Evolutionary conservation across 345 rosid species (phyloP).

Genomic region (Corchorus olitorius): DNA sequence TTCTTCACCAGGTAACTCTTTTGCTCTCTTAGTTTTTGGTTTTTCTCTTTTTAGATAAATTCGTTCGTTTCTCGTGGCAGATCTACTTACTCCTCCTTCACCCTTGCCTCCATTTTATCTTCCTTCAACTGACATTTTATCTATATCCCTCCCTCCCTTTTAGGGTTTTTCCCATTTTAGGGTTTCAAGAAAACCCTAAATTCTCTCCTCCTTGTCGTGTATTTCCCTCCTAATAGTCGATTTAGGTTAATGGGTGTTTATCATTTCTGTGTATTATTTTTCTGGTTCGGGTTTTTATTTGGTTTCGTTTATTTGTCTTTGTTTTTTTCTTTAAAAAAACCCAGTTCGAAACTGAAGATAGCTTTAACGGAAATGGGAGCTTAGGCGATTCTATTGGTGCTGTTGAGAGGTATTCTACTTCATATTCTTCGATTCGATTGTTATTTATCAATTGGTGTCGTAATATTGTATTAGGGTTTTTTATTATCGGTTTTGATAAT

Average conservation of each 20-base stretch:
- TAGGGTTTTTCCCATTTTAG: constrained; percentile 43
- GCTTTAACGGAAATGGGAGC: constrained; percentile 62
- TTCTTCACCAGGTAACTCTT: constrained; percentile 36
- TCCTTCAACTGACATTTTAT: constrained; percentile 33
- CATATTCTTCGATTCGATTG: constrained; percentile 27
- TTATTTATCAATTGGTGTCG: constrained; percentile 29
- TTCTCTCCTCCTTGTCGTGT: constrained; percentile 41
- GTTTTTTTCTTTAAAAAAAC: constrained; percentile 14
- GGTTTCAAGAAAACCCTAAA: constrained; percentile 64
- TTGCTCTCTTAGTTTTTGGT: constrained; percentile 15
- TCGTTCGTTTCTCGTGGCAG: constrained; percentile 22
- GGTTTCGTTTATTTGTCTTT: constrained; percentile 16
- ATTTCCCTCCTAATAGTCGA: constrained; percentile 33
- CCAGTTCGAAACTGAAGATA: constrained; percentile 59
- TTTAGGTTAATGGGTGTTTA: constrained; percentile 59
- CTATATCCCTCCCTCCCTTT: constrained; percentile 12
- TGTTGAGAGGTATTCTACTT: constrained; percentile 55
- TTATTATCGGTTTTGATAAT: constrained; percentile 28
- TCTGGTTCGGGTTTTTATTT: constrained; percentile 21
- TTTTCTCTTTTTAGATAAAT: neutral
- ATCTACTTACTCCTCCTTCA: constrained; percentile 35
- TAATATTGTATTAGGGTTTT: constrained; percentile 51
- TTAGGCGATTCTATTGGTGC: constrained; percentile 63
- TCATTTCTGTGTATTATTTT: constrained; percentile 36
- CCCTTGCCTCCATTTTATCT: constrained; percentile 26